Conservation (phyloP, 176 grass and related monocot species). For the Bolboschoenus planiculmis region DNA sequence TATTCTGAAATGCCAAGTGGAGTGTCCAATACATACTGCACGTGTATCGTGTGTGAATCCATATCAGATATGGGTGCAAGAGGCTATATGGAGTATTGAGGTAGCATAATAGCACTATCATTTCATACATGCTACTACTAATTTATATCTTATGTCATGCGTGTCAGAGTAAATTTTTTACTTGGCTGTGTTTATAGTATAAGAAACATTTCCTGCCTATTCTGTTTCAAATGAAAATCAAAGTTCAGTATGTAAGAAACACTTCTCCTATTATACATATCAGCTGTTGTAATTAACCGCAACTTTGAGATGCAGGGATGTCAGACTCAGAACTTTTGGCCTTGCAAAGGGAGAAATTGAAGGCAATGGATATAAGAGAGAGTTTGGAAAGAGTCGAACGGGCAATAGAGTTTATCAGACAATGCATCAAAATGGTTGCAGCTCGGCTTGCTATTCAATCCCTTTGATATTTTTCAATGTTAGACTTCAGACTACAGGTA, state of each 20-base stretch:
- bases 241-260: neutral
- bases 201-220: neutral
- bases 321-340: slow-evolving; percentile 51
- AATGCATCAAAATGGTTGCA: slow-evolving; percentile 70
- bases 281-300: slow-evolving; percentile 16
- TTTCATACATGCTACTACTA: neutral
- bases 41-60: neutral
- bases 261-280: neutral
- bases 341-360: slow-evolving; percentile 62
- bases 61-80: neutral
- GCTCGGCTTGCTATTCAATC: slow-evolving; percentile 91
- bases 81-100: neutral
- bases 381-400: slow-evolving; percentile 55
- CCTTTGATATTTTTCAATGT: slow-evolving; percentile 64
- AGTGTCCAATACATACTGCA: neutral
- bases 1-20: neutral
- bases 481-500: slow-evolving; percentile 78
- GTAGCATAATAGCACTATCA: neutral
- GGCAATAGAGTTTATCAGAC: slow-evolving; percentile 46
- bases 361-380: slow-evolving; percentile 69
- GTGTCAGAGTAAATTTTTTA: neutral
- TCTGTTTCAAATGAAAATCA: neutral
- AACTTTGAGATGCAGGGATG: slow-evolving; percentile 59
- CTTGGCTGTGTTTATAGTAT: neutral
- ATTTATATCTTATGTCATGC: neutral